Percentiles rank a stretch among this genome's conserved stretches.
Conservation (phyloP, 106 monocot species). For the Dendrobium catenatum region DNA sequence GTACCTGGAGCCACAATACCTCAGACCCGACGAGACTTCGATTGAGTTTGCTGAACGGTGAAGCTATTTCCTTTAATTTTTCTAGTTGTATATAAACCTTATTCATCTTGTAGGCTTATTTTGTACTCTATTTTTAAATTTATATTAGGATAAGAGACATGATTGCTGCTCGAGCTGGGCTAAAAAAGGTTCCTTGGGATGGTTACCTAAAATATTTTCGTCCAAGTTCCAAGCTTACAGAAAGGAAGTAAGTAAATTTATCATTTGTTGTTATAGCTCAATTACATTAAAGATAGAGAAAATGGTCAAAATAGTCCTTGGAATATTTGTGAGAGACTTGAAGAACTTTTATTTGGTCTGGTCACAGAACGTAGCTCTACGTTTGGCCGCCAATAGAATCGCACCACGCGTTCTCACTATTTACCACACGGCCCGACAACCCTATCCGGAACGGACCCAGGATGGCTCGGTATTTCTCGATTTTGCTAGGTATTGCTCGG, state of each 20-base stretch:
- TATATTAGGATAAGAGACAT: slow-evolving; percentile 74
- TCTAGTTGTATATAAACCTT: too few species aligned
- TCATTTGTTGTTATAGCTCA: not conserved
- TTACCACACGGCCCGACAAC: too few species aligned
- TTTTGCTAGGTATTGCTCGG: too few species aligned
- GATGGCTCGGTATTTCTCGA: too few species aligned
- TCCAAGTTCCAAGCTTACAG: slow-evolving; percentile 82
- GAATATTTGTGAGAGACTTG: too few species aligned
- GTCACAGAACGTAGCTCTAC: too few species aligned
- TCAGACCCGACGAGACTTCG: slow-evolving; percentile 70
- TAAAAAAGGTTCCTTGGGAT: slow-evolving; percentile 98
- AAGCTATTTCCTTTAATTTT: not conserved
- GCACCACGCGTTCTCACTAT: too few species aligned
- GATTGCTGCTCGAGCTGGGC: slow-evolving; percentile 84
- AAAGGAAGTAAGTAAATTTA: slow-evolving; percentile 57
- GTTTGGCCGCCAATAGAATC: too few species aligned
- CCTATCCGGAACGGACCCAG: too few species aligned
- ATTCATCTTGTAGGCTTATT: not conserved
- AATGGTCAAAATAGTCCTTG: too few species aligned
- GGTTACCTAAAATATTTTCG: slow-evolving; percentile 91
- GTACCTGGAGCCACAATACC: slow-evolving; percentile 93
- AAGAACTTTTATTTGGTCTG: too few species aligned
- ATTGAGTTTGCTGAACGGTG: slow-evolving; percentile 99
- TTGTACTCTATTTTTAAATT: not conserved
- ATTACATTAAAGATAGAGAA: too few species aligned